Evolutionary conservation across 2,329 filamentous ascomycete genomes (phyloP).

Genomic region (Trichoderma atrobrunneum): DNA sequence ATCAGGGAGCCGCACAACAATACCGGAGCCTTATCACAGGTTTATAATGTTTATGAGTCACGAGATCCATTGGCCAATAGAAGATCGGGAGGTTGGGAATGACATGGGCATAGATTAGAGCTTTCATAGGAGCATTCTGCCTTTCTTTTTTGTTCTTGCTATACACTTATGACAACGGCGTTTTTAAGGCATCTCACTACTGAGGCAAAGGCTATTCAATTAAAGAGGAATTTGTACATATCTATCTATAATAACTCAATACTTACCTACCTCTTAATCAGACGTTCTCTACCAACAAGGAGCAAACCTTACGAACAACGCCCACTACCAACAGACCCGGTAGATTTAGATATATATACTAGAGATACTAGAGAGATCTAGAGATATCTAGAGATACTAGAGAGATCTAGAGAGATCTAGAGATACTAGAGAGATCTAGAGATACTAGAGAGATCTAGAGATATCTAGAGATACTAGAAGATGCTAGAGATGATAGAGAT

Average conservation of each 20-base stretch:
- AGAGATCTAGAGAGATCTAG: no score
- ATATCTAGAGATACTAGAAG: no score
- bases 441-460: no score
- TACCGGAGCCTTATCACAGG: neutral
- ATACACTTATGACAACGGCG: neutral
- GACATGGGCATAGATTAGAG: neutral
- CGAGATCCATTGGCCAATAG: constrained; percentile 34
- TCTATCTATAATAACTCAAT: neutral
- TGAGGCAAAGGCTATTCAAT: neutral
- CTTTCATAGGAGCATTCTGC: no score
- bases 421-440: no score
- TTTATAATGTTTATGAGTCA: constrained; percentile 45
- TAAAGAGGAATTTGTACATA: neutral
- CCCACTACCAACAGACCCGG: neutral
- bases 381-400: no score
- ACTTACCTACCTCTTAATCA: neutral
- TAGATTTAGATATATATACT: neutral
- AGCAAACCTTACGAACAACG: neutral
- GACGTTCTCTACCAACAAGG: neutral
- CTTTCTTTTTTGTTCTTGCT: neutral
- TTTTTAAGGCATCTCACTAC: neutral
- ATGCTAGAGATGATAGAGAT: neutral
- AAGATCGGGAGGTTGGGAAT: neutral
- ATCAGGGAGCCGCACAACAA: neutral
- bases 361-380: no score